Percentiles rank a stretch among this genome's conserved stretches.
phyloP scores from a whole-genome alignment of 257 asterid species.

The Thymus mandschuricus region DNA sequence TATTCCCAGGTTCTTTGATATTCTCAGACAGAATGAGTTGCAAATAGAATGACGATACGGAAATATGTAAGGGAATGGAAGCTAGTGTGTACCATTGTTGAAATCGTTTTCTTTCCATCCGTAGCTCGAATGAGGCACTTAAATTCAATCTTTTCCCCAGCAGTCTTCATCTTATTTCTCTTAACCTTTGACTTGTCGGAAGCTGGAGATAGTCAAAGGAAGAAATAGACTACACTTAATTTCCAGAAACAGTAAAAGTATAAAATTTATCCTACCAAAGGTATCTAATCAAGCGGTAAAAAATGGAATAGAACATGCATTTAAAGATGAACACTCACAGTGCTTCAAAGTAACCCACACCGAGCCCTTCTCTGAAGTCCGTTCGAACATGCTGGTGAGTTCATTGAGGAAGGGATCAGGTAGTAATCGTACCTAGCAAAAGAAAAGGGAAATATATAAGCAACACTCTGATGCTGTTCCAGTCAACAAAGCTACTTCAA shows the following conservation, averaged over 20 bases:
- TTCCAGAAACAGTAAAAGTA: slow-evolving; percentile 17
- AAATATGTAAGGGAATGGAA: background rate
- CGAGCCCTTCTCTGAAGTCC: slow-evolving; percentile 78
- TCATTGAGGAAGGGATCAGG: slow-evolving; percentile 87
- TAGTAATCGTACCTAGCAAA: slow-evolving; percentile 65
- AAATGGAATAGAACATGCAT: background rate
- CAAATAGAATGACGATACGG: slow-evolving; percentile 15
- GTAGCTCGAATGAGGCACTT: slow-evolving; percentile 88
- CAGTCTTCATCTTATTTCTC: slow-evolving; percentile 66
- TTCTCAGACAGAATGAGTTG: slow-evolving; percentile 21
- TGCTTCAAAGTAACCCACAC: slow-evolving; percentile 88
- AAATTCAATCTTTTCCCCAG: slow-evolving; percentile 68
- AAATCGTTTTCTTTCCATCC: slow-evolving; percentile 75
- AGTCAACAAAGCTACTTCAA: background rate
- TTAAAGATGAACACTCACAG: slow-evolving; percentile 48
- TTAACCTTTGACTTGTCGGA: slow-evolving; percentile 78
- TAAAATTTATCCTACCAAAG: background rate
- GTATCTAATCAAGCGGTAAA: slow-evolving; percentile 19
- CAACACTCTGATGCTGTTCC: slow-evolving; percentile 5
- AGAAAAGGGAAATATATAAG: slow-evolving; percentile 22
- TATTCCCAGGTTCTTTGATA: slow-evolving; percentile 21
- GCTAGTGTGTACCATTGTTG: slow-evolving; percentile 57
- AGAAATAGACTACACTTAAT: slow-evolving; percentile 10
- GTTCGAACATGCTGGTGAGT: slow-evolving; percentile 79
- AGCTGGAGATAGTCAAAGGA: slow-evolving; percentile 45